These are phyloP conservation scores for Colletotrichum sp. DNA, from an alignment of 2,329 filamentous ascomycete species.

Conservation along the genomic window DNA sequence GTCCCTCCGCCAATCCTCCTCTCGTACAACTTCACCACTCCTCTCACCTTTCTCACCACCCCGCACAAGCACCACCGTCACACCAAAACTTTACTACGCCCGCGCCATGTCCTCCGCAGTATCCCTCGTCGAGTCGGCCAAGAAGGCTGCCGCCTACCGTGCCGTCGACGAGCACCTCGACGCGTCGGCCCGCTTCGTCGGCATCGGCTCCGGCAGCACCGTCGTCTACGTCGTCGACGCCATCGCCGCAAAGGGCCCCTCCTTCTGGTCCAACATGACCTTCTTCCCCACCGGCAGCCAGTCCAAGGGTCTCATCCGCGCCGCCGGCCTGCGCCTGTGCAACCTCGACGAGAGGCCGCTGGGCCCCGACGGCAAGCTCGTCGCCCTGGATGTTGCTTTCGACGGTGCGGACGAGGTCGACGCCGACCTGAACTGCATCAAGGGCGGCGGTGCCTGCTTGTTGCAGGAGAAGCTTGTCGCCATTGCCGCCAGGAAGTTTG, in stretches of 20 bases:
- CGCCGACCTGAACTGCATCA: constrained; percentile 93
- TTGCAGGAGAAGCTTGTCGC: constrained; percentile 98
- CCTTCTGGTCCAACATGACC: constrained; percentile 67
- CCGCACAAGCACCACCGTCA: not conserved
- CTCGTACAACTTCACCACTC: not conserved
- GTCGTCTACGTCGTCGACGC: constrained; percentile 87
- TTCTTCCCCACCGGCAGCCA: constrained; percentile 95
- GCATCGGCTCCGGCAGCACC: constrained; percentile 82
- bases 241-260: constrained; percentile 66
- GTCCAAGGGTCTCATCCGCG: constrained; percentile 83
- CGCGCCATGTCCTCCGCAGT: constrained; percentile 40
- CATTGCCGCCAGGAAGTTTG: constrained; percentile 80
- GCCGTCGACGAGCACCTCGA: constrained; percentile 78
- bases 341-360: constrained; percentile 77
- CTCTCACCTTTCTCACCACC: not conserved
- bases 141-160: constrained; percentile 75
- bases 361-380: constrained; percentile 48
- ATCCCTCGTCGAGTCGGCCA: constrained; percentile 70
- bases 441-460: constrained; percentile 95
- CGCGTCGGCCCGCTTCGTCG: constrained; percentile 67
- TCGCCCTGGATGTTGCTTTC: constrained; percentile 85
- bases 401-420: constrained; percentile 98
- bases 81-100: constrained; percentile 19
- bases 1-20: not conserved
- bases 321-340: constrained; percentile 77